Evolutionary conservation across 768 basidiomycete species (phyloP), one percentile per base, ranked within the genome.

Genomic region (Rhizopogon rudus): DNA sequence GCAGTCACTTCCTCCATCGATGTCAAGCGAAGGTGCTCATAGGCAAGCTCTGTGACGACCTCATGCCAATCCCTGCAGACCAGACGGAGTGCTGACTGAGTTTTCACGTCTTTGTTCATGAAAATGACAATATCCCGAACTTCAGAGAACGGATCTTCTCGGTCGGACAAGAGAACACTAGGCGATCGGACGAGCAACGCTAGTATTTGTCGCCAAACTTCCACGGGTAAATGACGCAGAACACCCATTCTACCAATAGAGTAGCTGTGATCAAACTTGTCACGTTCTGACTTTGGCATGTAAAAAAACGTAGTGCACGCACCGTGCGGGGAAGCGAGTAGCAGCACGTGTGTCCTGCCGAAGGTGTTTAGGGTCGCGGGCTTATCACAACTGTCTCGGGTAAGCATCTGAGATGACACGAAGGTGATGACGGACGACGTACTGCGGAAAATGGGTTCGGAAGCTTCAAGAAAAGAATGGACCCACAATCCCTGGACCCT

Each of bases 191-290:
- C 57, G 12, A 73, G 59, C 22, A 66, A 69, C 13, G 67, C 53
- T 6, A 79, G 65, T 14, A 78, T 72, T 44, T 69, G 71, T 12
- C 69, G 65, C 75, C 76, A 79, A n/a, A 75, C 62, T 51, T 75
- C 73, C 37, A 67, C 66, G 3, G 73, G 71, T 40, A 72, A 67
- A 20, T 54, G 29, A 31, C 65, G 66, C 22, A 59, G 43, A 14
- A 22, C 6, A 2, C 35, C 48, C 48, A 49, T 49, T 14, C 14
- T 14, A n/a, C 22, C 22, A 10, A 20, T 37, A n/a, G 8, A 37
- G 16, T 35, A 1, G 4, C 35, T 37, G 16, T 49, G 20, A 14
- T 49, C 16, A 49, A 25, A 25, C 25, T 14, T 17, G 9, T 20
- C 20, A 20, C 20, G 20, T 20, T 10, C 22, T 1, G 14, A 9